Base-by-base conservation (phyloP, 257 asterid species). In the Leptodermis oblonga region DNA sequence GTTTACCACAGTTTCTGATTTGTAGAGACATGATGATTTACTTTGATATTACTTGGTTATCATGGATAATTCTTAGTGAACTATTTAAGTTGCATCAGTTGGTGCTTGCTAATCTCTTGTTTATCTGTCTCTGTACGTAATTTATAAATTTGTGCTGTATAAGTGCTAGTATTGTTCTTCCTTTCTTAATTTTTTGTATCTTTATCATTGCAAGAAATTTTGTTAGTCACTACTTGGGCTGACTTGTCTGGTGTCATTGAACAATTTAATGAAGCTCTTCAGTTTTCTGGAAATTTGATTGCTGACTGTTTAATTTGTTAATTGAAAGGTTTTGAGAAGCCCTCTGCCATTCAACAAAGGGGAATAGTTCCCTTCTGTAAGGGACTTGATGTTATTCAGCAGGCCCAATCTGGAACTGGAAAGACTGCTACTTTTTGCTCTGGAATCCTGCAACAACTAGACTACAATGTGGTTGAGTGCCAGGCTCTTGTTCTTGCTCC, bases 401-500 rank as follows among this genome's bases (percentile, higher is more conserved):
- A 82, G 70, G 86, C 86, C 18, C 86, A 82, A 42, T 82, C 86
- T 58, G 86, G 84, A 39, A 82, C 86, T 2, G 86, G 84, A 14
- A 79, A 79, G 73, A 79, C 84, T 0, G 82, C 84, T 28, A 82
- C 84, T 26, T 82, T 82, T 74, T 82, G 84, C 72, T 82, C 86
- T 20, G 86, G 86, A 25, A 77, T 82, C 68, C 82, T 82, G 51
- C 84, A 82, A 71, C 86, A 82, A 66, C 80, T 82, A 2, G 82
- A 82, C 74, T 82, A 79, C 59, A 70, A 25, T 31, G 30, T 73
- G 22, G 75, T 79, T 20, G 80, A 79, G 62, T 82, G 84, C 67
- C 84, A 82, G 72, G 86, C 86, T 9, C 71, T 82, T 61, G 86
- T 82, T 72, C 82, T 82, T 23, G 84, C 86, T 7, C 86, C 84